Conservation (phyloP, 441 rosid genomes). For the Adansonia grandidieri region DNA sequence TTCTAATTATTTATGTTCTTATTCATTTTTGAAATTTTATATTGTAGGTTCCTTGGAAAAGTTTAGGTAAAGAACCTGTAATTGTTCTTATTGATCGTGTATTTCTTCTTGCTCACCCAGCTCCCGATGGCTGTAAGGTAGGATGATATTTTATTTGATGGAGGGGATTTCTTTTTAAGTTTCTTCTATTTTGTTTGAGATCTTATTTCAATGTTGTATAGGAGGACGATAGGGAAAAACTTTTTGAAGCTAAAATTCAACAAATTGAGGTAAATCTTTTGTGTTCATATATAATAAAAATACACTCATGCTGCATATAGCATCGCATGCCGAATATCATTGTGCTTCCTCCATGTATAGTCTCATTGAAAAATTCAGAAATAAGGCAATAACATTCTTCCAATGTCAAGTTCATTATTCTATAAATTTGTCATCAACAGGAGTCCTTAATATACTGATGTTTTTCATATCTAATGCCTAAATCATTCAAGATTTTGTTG, state of each 20-base stretch:
- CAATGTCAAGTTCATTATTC: conserved; percentile 9
- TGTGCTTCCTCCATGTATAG: conserved; percentile 2
- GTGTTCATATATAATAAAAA: neutral
- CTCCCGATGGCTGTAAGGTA: conserved; percentile 69
- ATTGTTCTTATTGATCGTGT: conserved; percentile 93
- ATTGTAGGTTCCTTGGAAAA: conserved; percentile 96
- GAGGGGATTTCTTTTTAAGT: neutral
- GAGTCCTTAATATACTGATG: conserved; percentile 6
- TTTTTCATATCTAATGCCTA: conserved; percentile 10
- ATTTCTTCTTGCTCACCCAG: conserved; percentile 88
- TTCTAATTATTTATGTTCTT: conserved; percentile 8
- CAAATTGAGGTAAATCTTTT: conserved; percentile 79
- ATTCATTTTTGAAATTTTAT: conserved; percentile 11
- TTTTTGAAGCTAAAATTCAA: conserved; percentile 84
- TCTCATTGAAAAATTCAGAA: neutral
- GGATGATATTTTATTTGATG: conserved; percentile 15
- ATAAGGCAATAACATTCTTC: conserved; percentile 13
- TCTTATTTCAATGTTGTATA: conserved; percentile 34
- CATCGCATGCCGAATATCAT: neutral
- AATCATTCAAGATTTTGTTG: neutral
- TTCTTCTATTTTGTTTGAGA: conserved; percentile 10
- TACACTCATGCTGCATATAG: neutral
- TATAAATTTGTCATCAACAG: neutral
- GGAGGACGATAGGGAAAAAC: conserved; percentile 88
- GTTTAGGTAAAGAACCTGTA: conserved; percentile 96